Evolutionary conservation across 345 rosid genomes (phyloP).

Genomic region (Sapria himalayana): DNA sequence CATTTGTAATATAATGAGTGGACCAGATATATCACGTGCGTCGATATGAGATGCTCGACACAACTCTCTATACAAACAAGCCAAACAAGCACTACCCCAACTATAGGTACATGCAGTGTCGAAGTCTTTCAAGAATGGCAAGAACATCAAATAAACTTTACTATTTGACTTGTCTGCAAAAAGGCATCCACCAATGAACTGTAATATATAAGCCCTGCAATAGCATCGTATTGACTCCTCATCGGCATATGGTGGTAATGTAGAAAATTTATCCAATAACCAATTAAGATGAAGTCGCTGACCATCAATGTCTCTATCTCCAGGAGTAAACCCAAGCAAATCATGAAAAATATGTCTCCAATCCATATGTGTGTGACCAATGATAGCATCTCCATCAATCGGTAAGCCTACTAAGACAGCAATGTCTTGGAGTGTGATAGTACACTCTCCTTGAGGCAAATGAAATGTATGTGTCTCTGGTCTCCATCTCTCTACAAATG

Average conservation of each 20-base stretch:
- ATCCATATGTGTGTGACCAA: background rate
- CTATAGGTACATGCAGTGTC: background rate
- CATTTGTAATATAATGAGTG: conserved; percentile 3
- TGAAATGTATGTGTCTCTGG: conserved; percentile 6
- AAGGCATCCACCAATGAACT: conserved; percentile 2
- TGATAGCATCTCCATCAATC: conserved; percentile 1
- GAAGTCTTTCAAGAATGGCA: conserved; percentile 5
- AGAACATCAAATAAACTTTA: conserved; percentile 3
- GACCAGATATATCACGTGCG: conserved; percentile 4
- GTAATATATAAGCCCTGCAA: conserved; percentile 2
- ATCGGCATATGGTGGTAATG: background rate
- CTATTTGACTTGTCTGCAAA: conserved; percentile 4
- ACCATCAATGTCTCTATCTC: background rate
- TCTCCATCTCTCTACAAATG: conserved; percentile 8
- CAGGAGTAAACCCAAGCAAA: conserved; percentile 2
- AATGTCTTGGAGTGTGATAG: conserved; percentile 5
- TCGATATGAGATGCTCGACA: background rate
- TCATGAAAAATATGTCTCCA: background rate
- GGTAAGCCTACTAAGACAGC: background rate
- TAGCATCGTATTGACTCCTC: background rate
- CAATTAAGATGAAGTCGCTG: background rate
- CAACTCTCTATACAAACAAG: conserved; percentile 6
- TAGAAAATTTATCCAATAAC: background rate
- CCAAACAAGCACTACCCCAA: conserved; percentile 6
- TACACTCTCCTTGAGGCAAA: conserved; percentile 5